phyloP scores from a whole-genome alignment of 306 rosid species.

The Trifolium repens region DNA sequence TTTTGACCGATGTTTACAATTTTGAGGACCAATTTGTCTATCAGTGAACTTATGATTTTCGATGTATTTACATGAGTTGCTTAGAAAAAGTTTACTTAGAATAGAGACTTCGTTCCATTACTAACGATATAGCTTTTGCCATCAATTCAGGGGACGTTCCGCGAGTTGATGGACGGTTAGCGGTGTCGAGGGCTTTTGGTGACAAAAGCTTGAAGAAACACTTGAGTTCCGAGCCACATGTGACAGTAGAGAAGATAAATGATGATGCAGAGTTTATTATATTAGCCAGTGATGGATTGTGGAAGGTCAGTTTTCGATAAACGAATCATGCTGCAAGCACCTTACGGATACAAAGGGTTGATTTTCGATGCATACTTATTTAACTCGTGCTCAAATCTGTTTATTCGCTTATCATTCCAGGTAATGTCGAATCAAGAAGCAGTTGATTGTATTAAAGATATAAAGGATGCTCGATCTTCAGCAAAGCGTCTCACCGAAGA shows the following conservation, averaged over 20 bases:
- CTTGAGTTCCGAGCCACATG: slow-evolving; percentile 87
- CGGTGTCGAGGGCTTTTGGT: slow-evolving; percentile 95
- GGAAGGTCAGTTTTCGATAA: slow-evolving; percentile 78
- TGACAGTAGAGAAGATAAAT: slow-evolving; percentile 56
- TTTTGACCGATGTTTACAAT: too few relatives aligned
- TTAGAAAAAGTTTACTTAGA: slow-evolving; percentile 24
- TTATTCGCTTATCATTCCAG: slow-evolving; percentile 47
- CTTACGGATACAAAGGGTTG: neutral
- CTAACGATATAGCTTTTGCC: slow-evolving; percentile 42
- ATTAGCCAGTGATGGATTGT: slow-evolving; percentile 95
- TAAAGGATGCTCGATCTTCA: slow-evolving; percentile 87
- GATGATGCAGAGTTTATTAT: slow-evolving; percentile 73
- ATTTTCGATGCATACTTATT: neutral
- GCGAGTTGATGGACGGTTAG: slow-evolving; percentile 91
- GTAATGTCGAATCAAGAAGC: slow-evolving; percentile 97
- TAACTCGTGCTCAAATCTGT: slow-evolving; percentile 11
- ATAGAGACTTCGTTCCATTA: slow-evolving; percentile 24
- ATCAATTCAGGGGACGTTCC: slow-evolving; percentile 82
- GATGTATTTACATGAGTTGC: slow-evolving; percentile 23
- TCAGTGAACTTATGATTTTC: slow-evolving; percentile 30
- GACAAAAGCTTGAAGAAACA: slow-evolving; percentile 96
- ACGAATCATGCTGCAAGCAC: slow-evolving; percentile 24
- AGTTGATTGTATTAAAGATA: slow-evolving; percentile 59
- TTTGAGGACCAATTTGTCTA: neutral
- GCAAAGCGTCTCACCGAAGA: slow-evolving; percentile 88